Evolutionary conservation across 2,329 filamentous ascomycete genomes (phyloP), one percentile per base, ranked within the genome.

Genomic region (Arthrobotrys entomopaga): DNA sequence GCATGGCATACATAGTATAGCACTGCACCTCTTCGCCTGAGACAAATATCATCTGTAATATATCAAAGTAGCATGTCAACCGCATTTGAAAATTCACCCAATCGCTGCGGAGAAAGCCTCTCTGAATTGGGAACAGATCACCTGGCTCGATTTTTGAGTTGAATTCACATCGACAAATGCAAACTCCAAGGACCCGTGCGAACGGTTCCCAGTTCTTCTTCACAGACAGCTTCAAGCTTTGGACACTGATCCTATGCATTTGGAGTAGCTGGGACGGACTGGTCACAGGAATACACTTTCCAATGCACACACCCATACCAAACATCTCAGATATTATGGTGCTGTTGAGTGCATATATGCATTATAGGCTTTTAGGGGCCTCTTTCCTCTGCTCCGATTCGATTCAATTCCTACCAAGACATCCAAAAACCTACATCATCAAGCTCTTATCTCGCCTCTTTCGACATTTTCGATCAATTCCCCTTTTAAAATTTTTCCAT

Each of bases 81-180:
- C 42, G 6, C 42, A 46, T 46, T 19, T 46, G 42, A 19, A 46
- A 19, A 50, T 3, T 20, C 50, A 16, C 15, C 29, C 59, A 52
- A 38, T 63, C 13, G 46, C 19, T 56, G 20, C 49, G 24, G 29
- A 19, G 40, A 46, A 56, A 73, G 57, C 50, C 38, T 63, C 58
- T 38, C 64, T 65, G 56, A 61, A 73, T 73, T 61, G 69, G 69
- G 69, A 61, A 73, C 20, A 43, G 69, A 73, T 73, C 69, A 73
- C 69, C 69, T 73, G 69, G 61, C 56, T 16, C 26, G 24, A 53
- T 52, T 52, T n/a, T 60, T 42, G 52, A 52, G 49, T 63, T 57
- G 38, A 19, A 19, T 16, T 13, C 53, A 40, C 46, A 54, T 60
- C 5, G 46, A 22, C 29, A 34, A 20, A 19, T 22, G n/a, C 29